phyloP scores from a whole-genome alignment of 371 early-diverging fungal genomes.

The Nematocida ironsii region DNA sequence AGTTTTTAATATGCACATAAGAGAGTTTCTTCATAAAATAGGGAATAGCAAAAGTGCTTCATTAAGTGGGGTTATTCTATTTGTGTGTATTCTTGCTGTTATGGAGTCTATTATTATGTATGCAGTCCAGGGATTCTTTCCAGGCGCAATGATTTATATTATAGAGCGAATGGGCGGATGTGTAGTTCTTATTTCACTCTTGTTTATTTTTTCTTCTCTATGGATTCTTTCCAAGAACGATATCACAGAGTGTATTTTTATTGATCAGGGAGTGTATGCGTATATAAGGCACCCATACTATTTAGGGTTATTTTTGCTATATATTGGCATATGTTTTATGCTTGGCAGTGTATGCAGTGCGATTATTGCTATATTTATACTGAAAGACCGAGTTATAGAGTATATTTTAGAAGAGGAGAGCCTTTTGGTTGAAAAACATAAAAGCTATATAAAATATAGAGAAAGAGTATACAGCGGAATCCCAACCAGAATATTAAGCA shows the following conservation, averaged over 20 bases:
- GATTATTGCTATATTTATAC: constrained; percentile 3
- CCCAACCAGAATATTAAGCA: background rate
- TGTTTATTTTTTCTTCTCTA: constrained; percentile 44
- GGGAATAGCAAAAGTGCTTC: background rate
- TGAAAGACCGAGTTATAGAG: constrained; percentile 19
- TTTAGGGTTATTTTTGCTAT: constrained; percentile 36
- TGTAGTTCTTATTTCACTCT: constrained; percentile 9
- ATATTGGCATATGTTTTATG: constrained; percentile 28
- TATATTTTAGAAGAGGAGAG: constrained; percentile 27
- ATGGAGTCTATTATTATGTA: constrained; percentile 45
- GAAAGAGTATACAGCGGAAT: constrained; percentile 40
- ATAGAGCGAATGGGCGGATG: constrained; percentile 32
- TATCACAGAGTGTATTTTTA: constrained; percentile 32
- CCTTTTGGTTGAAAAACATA: constrained; percentile 23
- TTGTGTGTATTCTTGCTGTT: constrained; percentile 14
- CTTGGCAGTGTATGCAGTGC: constrained; percentile 9
- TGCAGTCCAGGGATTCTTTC: constrained; percentile 9
- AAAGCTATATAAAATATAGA: constrained; percentile 43
- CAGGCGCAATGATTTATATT: background rate
- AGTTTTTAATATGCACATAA: constrained; percentile 10
- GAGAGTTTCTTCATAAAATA: constrained; percentile 14
- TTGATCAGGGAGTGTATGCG: constrained; percentile 55
- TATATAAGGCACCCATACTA: constrained; percentile 59
- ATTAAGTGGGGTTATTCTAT: constrained; percentile 28
- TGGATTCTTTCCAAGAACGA: constrained; percentile 41